Evolutionary conservation across 139 green algal genomes (phyloP).

Genomic region (Coelastrella sp.): DNA sequence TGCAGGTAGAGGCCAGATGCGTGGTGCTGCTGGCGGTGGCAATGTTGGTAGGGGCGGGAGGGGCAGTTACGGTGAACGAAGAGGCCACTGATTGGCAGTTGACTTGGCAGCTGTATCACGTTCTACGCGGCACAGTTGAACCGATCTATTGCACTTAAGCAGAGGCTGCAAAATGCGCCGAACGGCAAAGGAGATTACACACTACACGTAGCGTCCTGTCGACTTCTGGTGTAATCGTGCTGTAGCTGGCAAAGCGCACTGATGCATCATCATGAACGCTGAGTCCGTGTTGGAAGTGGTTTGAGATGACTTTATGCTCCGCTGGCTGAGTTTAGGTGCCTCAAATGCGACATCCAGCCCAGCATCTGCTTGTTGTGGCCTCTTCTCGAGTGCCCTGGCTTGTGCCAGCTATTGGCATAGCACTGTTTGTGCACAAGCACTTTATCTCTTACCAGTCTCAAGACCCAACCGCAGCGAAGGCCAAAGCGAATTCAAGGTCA

Average conservation of each 20-base stretch:
- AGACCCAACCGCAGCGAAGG: not conserved
- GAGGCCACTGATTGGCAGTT: not conserved
- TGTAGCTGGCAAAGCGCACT: too few species aligned
- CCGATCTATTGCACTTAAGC: too few species aligned
- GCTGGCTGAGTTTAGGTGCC: not conserved
- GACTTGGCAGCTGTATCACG: not conserved
- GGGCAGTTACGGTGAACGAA: not conserved
- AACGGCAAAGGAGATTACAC: too few species aligned
- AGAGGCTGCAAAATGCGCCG: too few species aligned
- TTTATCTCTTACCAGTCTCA: not conserved
- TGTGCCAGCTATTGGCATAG: not conserved
- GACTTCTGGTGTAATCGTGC: too few species aligned
- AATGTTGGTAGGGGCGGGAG: slow-evolving; percentile 5
- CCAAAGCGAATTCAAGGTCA: not conserved
- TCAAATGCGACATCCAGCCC: not conserved
- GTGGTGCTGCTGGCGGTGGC: not conserved
- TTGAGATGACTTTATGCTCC: not conserved
- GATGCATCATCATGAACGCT: too few species aligned
- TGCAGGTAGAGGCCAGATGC: not conserved
- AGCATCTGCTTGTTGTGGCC: not conserved
- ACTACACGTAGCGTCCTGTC: too few species aligned
- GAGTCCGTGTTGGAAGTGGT: not conserved
- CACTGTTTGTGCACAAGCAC: slow-evolving; percentile 25
- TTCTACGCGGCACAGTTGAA: not conserved
- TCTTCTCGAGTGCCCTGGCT: slow-evolving; percentile 18